phyloP scores from a whole-genome alignment of 768 basidiomycete species.

The Auricularia sp. region DNA sequence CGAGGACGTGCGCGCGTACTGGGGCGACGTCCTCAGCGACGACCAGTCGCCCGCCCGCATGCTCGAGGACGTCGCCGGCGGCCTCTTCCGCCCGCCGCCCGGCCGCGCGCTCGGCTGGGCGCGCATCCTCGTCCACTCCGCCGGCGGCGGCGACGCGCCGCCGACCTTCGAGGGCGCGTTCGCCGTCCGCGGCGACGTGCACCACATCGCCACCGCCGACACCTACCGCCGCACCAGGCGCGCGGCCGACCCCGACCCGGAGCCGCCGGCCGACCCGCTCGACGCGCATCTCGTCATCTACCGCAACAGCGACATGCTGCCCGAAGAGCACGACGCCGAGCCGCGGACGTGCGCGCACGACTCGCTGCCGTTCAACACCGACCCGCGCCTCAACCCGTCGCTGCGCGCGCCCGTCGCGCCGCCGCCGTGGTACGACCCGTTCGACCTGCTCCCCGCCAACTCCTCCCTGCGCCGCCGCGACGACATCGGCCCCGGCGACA shows the following conservation, averaged over 20 bases:
- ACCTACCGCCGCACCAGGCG: conserved; percentile 58
- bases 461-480: neutral
- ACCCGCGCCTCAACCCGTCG: conserved; percentile 43
- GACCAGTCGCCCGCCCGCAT: conserved; percentile 41
- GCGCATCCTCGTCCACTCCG: conserved; percentile 61
- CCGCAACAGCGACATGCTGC: conserved; percentile 57
- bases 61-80: conserved; percentile 53
- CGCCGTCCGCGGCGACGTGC: conserved; percentile 50
- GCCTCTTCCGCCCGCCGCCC: conserved; percentile 28
- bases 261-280: conserved; percentile 28
- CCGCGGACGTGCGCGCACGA: conserved; percentile 61
- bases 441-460: conserved; percentile 11
- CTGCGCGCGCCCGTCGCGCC: conserved; percentile 24
- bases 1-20: conserved; percentile 55
- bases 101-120: conserved; percentile 57
- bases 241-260: conserved; percentile 42
- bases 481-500: conserved; percentile 11
- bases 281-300: conserved; percentile 58
- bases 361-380: conserved; percentile 51
- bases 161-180: conserved; percentile 73
- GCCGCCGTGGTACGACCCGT: conserved; percentile 31
- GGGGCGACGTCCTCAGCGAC: conserved; percentile 64
- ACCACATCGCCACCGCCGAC: conserved; percentile 62
- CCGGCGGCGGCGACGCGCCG: conserved; percentile 37
- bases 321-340: conserved; percentile 32